Base-by-base conservation (phyloP, 345 rosid species). In the Populus euphratica region DNA sequence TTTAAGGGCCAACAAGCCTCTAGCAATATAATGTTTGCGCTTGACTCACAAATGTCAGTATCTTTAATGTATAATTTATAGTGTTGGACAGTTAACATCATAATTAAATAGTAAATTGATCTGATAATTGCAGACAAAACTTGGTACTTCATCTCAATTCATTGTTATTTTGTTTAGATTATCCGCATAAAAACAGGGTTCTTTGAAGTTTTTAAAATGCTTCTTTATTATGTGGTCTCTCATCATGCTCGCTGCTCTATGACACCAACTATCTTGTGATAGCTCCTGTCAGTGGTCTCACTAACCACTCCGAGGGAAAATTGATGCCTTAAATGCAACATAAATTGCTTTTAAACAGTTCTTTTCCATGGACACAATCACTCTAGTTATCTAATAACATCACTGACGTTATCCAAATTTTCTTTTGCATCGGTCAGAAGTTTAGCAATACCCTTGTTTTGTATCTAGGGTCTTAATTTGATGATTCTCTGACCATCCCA, bases 401-500 rank as follows among this genome's bases (percentile, higher is more conserved):
- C 50, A 14, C 50, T 47, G 5, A 49, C 16, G 21, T 20, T 0
- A 54, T 21, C 61, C 23, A 21, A 1, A 21, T 54, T 54, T 21
- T 54, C 61, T 10, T 16, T 23, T 5, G 1, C 69, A 17, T 14
- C 4, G 35, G 44, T 18, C 16, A 59, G n/a, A 39, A 29, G 20
- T 39, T 70, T 9, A 71, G 41, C 41, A 29, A 36, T 71, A 16
- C 63, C 43, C 44, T 12, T 20, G 13, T 4, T 13, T 61, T n/a
- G 10, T 7, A 5, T 20, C 5, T 2, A 50, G 35, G 39, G 13
- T 62, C 5, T 18, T 20, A 54, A 64, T 69, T 63, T 50, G 43
- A 77, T 63, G 31, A 56, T 49, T 67, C 20, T 18, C 1, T 69
- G 61, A 6, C 14, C 68, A 59, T 71, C 59, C 64, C 82, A 91